These are phyloP conservation scores for Calonectria henricotiae DNA, from an alignment of 2,329 filamentous ascomycete genomes.

Conservation along the genomic window DNA sequence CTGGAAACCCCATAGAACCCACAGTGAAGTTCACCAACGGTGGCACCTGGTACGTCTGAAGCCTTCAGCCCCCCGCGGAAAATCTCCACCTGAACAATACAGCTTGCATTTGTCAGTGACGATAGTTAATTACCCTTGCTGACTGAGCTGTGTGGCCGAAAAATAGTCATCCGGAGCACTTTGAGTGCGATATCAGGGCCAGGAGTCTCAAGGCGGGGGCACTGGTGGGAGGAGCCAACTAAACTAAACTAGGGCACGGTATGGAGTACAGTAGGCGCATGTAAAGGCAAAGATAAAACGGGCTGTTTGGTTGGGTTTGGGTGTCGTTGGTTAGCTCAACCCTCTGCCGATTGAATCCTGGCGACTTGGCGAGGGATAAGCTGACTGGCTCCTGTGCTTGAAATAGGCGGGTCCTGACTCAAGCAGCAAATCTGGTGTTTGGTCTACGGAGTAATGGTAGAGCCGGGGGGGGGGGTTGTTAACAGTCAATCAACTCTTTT, in stretches of 20 bases:
- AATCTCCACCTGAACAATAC: constrained; percentile 27
- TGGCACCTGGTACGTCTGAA: constrained; percentile 54
- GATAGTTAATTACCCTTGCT: constrained; percentile 11
- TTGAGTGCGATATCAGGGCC: constrained; percentile 51
- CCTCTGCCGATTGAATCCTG: constrained; percentile 20
- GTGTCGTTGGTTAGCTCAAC: constrained; percentile 12
- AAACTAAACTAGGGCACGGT: constrained; percentile 13
- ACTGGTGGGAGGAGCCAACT: constrained; percentile 36
- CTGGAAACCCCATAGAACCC: constrained; percentile 53
- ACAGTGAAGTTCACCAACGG: constrained; percentile 54
- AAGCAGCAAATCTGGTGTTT: constrained; percentile 31
- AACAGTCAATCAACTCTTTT: constrained; percentile 36
- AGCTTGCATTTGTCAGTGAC: constrained; percentile 7
- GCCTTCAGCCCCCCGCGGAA: constrained; percentile 18
- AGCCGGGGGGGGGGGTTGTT: neutral
- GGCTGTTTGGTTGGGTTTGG: constrained; percentile 18
- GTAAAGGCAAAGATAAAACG: constrained; percentile 3
- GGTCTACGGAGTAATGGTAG: constrained; percentile 10
- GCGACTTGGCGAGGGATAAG: constrained; percentile 14
- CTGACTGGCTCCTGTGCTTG: constrained; percentile 34
- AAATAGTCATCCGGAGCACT: constrained; percentile 55
- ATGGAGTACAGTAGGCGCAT: constrained; percentile 21
- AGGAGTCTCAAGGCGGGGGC: constrained; percentile 41
- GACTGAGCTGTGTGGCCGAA: constrained; percentile 11
- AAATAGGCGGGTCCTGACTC: constrained; percentile 23